Evolutionary conservation across 2,329 filamentous ascomycete genomes (phyloP), one percentile per base, ranked within the genome.

Genomic region (Chrysosporium keratinophilum): DNA sequence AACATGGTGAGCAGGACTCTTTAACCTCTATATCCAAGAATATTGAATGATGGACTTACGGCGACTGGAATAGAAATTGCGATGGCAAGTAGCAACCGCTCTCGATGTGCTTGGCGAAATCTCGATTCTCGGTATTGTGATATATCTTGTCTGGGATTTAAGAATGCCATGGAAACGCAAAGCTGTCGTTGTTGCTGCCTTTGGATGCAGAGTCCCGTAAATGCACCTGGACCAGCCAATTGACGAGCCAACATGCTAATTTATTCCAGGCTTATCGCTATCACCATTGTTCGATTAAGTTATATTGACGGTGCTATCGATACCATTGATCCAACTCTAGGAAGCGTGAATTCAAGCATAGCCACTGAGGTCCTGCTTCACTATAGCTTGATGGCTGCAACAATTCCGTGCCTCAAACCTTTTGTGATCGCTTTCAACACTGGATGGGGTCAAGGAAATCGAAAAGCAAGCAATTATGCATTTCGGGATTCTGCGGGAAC

Each of bases 311-410:
- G 50, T 42, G 66, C 51, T 50, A 54, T 60, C 44, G 46, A 55
- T 15, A 42, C 62, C 9, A 54, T 58, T 17, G 66, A 73, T 53
- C 57, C 63, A 1, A 65, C 64, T 5, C 58, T 71, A 12, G 59
- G 60, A 46, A 60, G 66, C 35, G 64, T 66, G 2, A 56, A 67
- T 15, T 61, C 66, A 2, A 57, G 65, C 28, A 65, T 73, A 50
- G 63, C 65, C 54, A 66, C 69, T 15, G 65, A 70, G 52, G 62
- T 70, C 40, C 62, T 73, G 39, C 62, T 74, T 20, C 66, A 69
- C 33, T 71, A 67, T 60, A 69, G 69, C 14, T 63, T 74, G 23
- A 71, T 71, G 50, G 62, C 68, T 0, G 68, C 69, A 39, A 74
- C 71, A 0, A 62, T 74, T 12, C 69, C 70, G 3, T 71, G 71